A percentile compares a stretch with the other conserved stretches of the same genome.
These are phyloP conservation scores for Malus hybrid DNA, from an alignment of 331 rosid species.

Conservation along the genomic window DNA sequence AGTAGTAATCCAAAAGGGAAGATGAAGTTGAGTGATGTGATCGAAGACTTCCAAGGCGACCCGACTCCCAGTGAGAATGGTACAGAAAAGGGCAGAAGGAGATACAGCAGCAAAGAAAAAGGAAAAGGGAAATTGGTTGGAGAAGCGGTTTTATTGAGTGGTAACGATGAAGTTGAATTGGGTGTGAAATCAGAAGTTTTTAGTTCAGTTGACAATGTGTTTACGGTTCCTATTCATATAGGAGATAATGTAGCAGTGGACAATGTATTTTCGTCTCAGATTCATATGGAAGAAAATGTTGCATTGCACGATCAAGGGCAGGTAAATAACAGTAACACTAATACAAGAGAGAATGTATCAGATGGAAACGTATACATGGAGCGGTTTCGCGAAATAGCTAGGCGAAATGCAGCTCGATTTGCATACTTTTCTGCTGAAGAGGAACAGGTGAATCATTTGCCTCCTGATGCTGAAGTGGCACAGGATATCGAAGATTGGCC, in stretches of 20 bases:
- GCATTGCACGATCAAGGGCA: constrained; percentile 1
- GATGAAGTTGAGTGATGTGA: constrained; percentile 7
- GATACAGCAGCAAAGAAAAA: constrained; percentile 15
- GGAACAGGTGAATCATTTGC: constrained; percentile 6
- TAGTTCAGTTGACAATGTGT: background rate
- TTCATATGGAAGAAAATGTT: constrained; percentile 2
- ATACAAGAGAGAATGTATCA: constrained; percentile 4
- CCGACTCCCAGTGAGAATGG: background rate
- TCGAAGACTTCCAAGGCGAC: background rate
- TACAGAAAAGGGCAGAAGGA: constrained; percentile 5
- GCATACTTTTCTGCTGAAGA: constrained; percentile 33
- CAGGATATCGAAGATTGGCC: constrained; percentile 33
- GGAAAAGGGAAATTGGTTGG: constrained; percentile 16
- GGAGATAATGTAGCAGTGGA: constrained; percentile 7
- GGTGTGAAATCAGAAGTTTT: constrained; percentile 1
- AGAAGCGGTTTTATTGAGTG: background rate
- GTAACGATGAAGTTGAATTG: background rate
- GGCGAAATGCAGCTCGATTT: constrained; percentile 39
- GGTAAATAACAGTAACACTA: background rate
- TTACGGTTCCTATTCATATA: background rate
- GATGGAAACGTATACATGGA: constrained; percentile 24
- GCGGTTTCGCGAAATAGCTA: constrained; percentile 44
- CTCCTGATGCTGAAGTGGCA: constrained; percentile 20
- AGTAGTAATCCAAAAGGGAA: constrained; percentile 8
- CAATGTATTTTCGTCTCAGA: background rate